phyloP scores from a whole-genome alignment of 177 flowering plant genomes.

The Vitis hybrid region DNA sequence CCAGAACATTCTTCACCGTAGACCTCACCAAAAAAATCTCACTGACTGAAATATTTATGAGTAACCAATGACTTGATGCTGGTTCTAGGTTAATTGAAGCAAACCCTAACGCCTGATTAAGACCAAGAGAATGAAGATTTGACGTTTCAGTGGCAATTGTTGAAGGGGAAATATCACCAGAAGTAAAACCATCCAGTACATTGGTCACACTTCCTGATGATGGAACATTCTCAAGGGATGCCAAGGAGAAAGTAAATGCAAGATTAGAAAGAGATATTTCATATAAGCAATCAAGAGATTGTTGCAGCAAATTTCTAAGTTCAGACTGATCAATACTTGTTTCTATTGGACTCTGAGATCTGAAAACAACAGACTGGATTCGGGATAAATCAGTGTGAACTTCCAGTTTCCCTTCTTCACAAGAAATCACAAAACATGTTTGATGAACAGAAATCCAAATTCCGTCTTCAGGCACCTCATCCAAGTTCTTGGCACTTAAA shows the following conservation, averaged over 20 bases:
- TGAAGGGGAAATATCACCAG: constrained; percentile 24
- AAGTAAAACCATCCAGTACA: constrained; percentile 26
- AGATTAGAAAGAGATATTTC: constrained; percentile 56
- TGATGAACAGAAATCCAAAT: constrained; percentile 44
- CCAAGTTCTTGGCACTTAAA: constrained; percentile 22
- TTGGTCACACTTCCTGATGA: constrained; percentile 20
- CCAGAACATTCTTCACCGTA: constrained; percentile 43
- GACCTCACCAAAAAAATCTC: constrained; percentile 40
- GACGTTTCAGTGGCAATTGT: constrained; percentile 23
- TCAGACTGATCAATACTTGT: constrained; percentile 27
- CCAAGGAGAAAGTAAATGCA: constrained; percentile 32
- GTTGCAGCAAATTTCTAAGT: constrained; percentile 23
- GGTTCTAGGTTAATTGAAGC: constrained; percentile 15
- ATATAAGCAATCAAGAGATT: constrained; percentile 45
- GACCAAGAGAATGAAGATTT: constrained; percentile 20
- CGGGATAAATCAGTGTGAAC: constrained; percentile 31
- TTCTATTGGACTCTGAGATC: constrained; percentile 25
- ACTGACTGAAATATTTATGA: constrained; percentile 36
- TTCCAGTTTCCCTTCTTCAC: constrained; percentile 38
- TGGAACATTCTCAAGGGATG: constrained; percentile 18
- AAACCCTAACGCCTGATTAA: constrained; percentile 20
- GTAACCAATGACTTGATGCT: constrained; percentile 33
- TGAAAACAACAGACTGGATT: constrained; percentile 41
- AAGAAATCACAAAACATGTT: constrained; percentile 29
- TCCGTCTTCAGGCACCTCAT: constrained; percentile 49